Percentiles rank a stretch among this genome's conserved stretches.
phyloP scores from a whole-genome alignment of 2,329 filamentous ascomycete genomes.

The Ascochyta koolunga region DNA sequence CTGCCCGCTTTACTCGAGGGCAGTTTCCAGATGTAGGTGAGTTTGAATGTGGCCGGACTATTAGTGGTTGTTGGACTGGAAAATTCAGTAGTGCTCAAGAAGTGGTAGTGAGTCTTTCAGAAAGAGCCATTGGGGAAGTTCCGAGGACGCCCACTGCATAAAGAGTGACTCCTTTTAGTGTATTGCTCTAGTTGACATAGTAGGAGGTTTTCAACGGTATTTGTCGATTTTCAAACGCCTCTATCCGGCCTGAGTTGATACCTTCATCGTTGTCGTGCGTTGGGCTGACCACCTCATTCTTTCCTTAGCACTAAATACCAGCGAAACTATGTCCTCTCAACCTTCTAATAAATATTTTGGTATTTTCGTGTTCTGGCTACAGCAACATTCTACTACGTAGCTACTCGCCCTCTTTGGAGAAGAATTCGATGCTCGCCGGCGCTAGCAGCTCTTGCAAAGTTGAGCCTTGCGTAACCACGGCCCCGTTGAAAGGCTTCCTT shows the following conservation, averaged over 20 bases:
- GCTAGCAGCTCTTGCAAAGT: slow-evolving; percentile 19
- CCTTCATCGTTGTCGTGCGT: slow-evolving; percentile 25
- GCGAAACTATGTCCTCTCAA: slow-evolving; percentile 11
- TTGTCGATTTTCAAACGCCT: background rate
- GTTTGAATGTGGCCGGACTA: slow-evolving; percentile 34
- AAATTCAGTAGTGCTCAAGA: slow-evolving; percentile 21
- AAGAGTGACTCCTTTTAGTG: background rate
- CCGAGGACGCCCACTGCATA: background rate
- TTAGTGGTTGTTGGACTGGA: slow-evolving; percentile 39
- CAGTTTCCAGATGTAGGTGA: slow-evolving; percentile 37
- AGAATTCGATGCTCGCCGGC: slow-evolving; percentile 3
- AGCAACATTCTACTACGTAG: no score
- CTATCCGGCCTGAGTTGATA: background rate
- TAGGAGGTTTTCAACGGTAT: background rate
- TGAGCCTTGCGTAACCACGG: slow-evolving; percentile 18
- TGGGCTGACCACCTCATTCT: slow-evolving; percentile 30
- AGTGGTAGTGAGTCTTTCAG: slow-evolving; percentile 12
- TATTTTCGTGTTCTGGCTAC: slow-evolving; percentile 17
- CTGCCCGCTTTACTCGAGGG: slow-evolving; percentile 27
- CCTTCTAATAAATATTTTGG: slow-evolving; percentile 16
- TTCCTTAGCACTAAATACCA: slow-evolving; percentile 20
- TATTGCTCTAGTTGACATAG: background rate
- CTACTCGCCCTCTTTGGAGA: slow-evolving; percentile 1
- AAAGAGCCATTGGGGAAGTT: background rate
- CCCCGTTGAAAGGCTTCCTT: slow-evolving; percentile 3